Conservation (phyloP, 148 eudicot genomes). For the Rhododendron vialii region DNA sequence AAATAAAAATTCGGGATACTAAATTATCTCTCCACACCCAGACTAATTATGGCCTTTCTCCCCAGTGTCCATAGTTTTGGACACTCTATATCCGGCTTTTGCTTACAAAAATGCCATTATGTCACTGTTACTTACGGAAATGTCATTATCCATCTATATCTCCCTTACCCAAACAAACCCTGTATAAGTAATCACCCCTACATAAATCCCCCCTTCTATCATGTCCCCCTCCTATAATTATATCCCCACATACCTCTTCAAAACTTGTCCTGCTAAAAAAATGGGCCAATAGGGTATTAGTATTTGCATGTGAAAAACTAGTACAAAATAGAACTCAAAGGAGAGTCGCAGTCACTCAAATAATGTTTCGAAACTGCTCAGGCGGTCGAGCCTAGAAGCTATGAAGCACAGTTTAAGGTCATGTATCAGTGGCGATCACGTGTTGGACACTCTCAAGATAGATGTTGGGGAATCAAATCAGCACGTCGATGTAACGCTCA, state of each 20-base stretch:
- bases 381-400: neutral
- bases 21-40: too few species aligned
- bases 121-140: neutral
- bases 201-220: neutral
- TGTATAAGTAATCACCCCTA: neutral
- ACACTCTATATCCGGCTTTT: neutral
- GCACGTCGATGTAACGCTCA: neutral
- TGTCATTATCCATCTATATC: neutral
- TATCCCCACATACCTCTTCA: neutral
- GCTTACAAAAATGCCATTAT: neutral
- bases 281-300: neutral
- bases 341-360: neutral
- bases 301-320: neutral
- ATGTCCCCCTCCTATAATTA: neutral
- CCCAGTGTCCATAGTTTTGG: neutral
- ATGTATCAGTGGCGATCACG: neutral
- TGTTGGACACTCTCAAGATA: neutral
- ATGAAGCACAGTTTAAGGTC: neutral
- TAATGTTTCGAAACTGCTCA: neutral
- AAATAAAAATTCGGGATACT: too few species aligned
- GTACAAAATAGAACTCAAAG: neutral
- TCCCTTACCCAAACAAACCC: neutral
- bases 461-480: neutral
- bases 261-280: neutral
- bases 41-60: neutral